Evolutionary conservation across 805 yeast species (phyloP), one percentile per base, ranked within the genome.

Genomic region (Candida chauliodis): DNA sequence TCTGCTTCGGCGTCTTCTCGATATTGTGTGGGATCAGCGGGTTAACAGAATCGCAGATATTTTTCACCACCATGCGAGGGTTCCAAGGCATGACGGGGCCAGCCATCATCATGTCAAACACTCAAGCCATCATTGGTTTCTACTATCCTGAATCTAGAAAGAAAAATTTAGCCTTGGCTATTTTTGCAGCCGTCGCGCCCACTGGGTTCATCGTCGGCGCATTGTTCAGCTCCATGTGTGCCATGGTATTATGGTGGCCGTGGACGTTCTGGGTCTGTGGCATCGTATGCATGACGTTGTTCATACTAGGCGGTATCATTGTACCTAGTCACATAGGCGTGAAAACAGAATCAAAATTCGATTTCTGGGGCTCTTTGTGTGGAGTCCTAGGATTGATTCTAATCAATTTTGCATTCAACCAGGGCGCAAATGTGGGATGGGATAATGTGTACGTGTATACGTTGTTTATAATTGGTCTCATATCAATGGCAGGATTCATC

Each of bases 371-470:
- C 0, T 63, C 82, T 0, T 16, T 62, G 0, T 45, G 73, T n/a
- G 90, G 86, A 3, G 74, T 84, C 7, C 41, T 61, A 9, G 88
- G 86, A 0, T 55, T 85, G 30, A 66, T 82, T 3, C 53, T 84
- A 16, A 69, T 85, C 53, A 83, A 81, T 47, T 79, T 84, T 53
- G 76, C 80, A 1, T 79, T 85, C 78, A 85, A 82, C 50, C 88
- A 85, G 52, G 90, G 84, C 3, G 86, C 91, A 0, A 72, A 74
- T 16, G 84, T 69, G 2, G 90, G 91, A 9, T 84, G 91, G 91
- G 54, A 61, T 4, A 53, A 47, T 2, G 73, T 81, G 1, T 83
- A 84, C 48, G 75, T 79, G 30, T 75, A 79, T 36, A 75, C 70
- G 0, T 53, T 84, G 10, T 59, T 84, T 18, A 66, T 81, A 2